Evolutionary conservation across 169 alveolate species (phyloP), one percentile per base, ranked within the genome.

Genomic region (Eimeria mitis): DNA sequence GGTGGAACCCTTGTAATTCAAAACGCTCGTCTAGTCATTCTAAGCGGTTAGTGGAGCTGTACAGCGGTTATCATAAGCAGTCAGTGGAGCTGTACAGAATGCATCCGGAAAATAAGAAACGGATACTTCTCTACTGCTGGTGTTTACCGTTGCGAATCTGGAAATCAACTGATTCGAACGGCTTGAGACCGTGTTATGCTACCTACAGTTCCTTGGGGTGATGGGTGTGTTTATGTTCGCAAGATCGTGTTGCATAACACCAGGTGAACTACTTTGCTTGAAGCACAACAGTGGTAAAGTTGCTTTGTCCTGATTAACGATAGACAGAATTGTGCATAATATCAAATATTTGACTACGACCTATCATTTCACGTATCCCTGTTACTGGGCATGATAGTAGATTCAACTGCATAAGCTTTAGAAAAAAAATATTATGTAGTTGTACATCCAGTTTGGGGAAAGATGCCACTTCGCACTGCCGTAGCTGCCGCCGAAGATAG

Each of bases 381-480:
- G 65, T 78, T 25, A 49, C 88, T 42, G 65, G 9, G 88, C 44
- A 47, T 23, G 40, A 4, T 78, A 54, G 47, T 40, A 44, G 42
- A 79, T 47, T 79, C 31, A 14, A 49, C 14, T 79, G 65, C 68
- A 23, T 31, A n/a, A 7, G 14, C 59, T 49, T 47, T 49, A 44
- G 42, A 52, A 76, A 79, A 78, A 79, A 79, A 52, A 31, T 47
- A 49, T 79, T 61, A 83, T 23, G 68, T 21, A 54, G 25, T 37
- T 83, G 76, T 40, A 83, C 90, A 52, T 54, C 52, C 59, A 83
- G 90, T 83, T 83, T 83, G 16, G 90, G 76, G 90, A 54, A 54
- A 83, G 75, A 83, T 52, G 90, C 90, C 90, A 54, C 75, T 83
- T 56, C 54, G 90, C 71, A 52, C 71, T 83, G 90, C 90, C 90